Conservation (phyloP, 352 stramenopile species). For the Pythium coloratum region DNA sequence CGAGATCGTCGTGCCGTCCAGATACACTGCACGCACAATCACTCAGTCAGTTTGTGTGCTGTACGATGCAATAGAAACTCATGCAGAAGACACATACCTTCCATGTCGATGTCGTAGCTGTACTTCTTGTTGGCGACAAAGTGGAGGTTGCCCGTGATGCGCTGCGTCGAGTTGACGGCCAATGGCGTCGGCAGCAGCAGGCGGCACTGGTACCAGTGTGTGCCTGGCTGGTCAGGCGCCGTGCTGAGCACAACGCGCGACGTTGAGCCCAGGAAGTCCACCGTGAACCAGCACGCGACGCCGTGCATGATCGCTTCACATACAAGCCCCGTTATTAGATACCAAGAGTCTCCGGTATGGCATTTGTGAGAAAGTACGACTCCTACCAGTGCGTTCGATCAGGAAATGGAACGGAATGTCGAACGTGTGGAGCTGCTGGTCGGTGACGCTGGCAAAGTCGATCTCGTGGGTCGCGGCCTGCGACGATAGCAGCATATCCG, state of each 20-base stretch:
- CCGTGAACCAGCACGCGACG: slow-evolving; percentile 98
- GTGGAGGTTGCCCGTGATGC: slow-evolving; percentile 84
- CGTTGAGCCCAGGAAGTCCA: slow-evolving; percentile 94
- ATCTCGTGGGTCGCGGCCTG: slow-evolving; percentile 67
- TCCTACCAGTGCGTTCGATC: slow-evolving; percentile 77
- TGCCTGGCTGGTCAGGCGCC: slow-evolving; percentile 63
- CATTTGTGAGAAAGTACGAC: background rate
- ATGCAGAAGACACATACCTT: slow-evolving; percentile 39
- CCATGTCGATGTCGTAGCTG: slow-evolving; percentile 94
- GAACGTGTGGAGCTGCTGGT: slow-evolving; percentile 86
- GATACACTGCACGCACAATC: slow-evolving; percentile 43
- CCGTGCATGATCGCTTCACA: slow-evolving; percentile 91
- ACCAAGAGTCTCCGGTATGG: background rate
- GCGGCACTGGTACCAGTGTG: slow-evolving; percentile 94
- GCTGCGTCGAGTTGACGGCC: slow-evolving; percentile 90
- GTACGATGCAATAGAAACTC: no score
- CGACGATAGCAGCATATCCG: slow-evolving; percentile 69
- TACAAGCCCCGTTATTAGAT: background rate
- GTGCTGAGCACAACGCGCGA: slow-evolving; percentile 87
- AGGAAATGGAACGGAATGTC: slow-evolving; percentile 90
- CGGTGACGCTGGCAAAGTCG: slow-evolving; percentile 81
- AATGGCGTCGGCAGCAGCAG: slow-evolving; percentile 90
- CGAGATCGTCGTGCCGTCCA: slow-evolving; percentile 88
- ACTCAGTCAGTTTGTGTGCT: background rate
- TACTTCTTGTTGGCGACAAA: slow-evolving; percentile 96